Evolutionary conservation across 768 basidiomycete genomes (phyloP).

Genomic region (Xerocomellus amylosporus): DNA sequence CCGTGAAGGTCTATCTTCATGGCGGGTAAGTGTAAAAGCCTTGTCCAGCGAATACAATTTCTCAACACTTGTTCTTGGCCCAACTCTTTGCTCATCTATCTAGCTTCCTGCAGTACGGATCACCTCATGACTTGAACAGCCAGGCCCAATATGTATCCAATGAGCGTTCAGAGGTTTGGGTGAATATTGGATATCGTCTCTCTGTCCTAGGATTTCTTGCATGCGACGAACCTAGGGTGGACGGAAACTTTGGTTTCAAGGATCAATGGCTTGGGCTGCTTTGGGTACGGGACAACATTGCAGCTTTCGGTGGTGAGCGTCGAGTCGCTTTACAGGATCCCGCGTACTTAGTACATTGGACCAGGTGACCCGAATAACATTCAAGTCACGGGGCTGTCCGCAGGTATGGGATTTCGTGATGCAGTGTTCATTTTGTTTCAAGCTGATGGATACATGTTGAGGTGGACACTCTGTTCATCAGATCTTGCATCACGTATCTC

Average conservation of each 20-base stretch:
- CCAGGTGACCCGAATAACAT: slow-evolving; percentile 60
- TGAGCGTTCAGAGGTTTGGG: slow-evolving; percentile 64
- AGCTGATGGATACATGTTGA: neutral
- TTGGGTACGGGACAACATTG: slow-evolving; percentile 69
- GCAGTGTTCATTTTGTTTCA: neutral
- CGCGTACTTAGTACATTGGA: neutral
- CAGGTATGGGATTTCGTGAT: slow-evolving; percentile 37
- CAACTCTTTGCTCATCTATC: neutral
- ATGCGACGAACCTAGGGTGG: slow-evolving; percentile 53
- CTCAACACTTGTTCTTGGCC: neutral
- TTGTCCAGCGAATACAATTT: neutral
- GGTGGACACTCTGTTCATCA: slow-evolving; percentile 76
- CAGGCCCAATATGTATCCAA: slow-evolving; percentile 67
- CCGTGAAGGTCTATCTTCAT: slow-evolving; percentile 74
- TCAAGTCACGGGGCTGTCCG: slow-evolving; percentile 65
- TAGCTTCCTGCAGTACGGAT: slow-evolving; percentile 79
- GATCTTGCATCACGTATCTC: slow-evolving; percentile 64
- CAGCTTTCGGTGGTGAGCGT: slow-evolving; percentile 58
- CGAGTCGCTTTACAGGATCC: neutral
- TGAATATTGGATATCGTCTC: slow-evolving; percentile 72
- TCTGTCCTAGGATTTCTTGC: slow-evolving; percentile 76
- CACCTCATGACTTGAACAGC: slow-evolving; percentile 56
- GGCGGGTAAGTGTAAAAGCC: slow-evolving; percentile 51
- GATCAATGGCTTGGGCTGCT: slow-evolving; percentile 73
- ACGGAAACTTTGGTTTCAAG: slow-evolving; percentile 80